Evolutionary conservation across 2,329 filamentous ascomycete genomes (phyloP).

Genomic region (Neonectria faginata): DNA sequence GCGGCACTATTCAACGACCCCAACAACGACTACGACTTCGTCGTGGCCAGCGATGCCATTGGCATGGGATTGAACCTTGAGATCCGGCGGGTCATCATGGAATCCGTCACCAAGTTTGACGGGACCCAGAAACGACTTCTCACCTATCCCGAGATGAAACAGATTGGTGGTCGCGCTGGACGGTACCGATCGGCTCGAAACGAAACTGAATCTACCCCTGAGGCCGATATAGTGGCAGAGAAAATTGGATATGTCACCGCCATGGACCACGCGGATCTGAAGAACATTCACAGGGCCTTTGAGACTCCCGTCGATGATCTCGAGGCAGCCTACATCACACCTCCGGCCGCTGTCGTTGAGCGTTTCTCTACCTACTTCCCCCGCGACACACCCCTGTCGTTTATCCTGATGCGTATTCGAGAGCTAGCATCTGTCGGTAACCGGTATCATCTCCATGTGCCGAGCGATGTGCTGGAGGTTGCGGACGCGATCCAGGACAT

Average conservation of each 20-base stretch:
- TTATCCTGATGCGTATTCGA: constrained; percentile 80
- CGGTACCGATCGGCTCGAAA: constrained; percentile 77
- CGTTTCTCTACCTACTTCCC: constrained; percentile 87
- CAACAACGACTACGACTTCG: constrained; percentile 92
- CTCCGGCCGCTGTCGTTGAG: constrained; percentile 77
- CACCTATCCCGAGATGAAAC: constrained; percentile 83
- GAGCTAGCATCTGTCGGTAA: constrained; percentile 73
- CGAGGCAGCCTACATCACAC: constrained; percentile 77
- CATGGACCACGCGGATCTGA: constrained; percentile 77
- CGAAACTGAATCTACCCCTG: constrained; percentile 18
- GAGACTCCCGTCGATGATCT: constrained; percentile 72
- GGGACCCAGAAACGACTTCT: constrained; percentile 69
- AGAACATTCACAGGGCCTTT: constrained; percentile 72
- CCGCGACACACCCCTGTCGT: constrained; percentile 81
- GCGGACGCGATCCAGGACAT: constrained; percentile 81
- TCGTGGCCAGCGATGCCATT: constrained; percentile 95
- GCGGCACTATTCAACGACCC: constrained; percentile 95
- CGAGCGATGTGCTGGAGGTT: constrained; percentile 69
- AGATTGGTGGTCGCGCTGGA: constrained; percentile 93
- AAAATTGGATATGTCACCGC: constrained; percentile 82
- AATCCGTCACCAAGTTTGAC: constrained; percentile 79
- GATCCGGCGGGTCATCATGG: constrained; percentile 91
- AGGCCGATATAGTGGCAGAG: constrained; percentile 42
- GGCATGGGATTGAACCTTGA: constrained; percentile 97
- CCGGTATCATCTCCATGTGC: constrained; percentile 75